Base-by-base conservation (phyloP, 257 asterid genomes). In the Solanum neorickii region DNA sequence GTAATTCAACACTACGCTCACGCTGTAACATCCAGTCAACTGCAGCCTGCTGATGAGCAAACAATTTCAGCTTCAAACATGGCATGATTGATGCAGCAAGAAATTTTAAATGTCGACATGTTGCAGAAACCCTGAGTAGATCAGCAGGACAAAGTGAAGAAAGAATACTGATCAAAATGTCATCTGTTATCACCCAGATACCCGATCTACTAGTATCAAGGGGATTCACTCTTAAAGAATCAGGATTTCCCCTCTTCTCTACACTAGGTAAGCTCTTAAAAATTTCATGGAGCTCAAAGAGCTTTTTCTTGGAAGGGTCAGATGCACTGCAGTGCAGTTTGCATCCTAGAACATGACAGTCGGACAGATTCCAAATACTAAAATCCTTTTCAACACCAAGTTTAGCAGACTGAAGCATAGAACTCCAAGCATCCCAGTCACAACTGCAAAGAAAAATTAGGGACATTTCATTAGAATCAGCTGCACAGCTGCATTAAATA, bases 11-110 rank as follows among this genome's bases (percentile, higher is more conserved):
- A 87, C 92, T 94, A 88, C 90, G 94, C 89, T 97, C 99, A 83
- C 99, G 98, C 87, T 87, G 91, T 87, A 97, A 90, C 99, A 97
- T 97, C 99, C 99, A 97, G 90, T 93, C 94, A 89, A 97, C 95
- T 85, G 99, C 99, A 86, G 98, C 96, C 89, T 94, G 94, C 91
- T 97, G 99, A 90, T 97, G 99, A 69, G 98, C 98, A 89, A 92
- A 97, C 77, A 97, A 97, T 90, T 94, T 94, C 75, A 97, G 97
- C 88, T 95, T 94, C 98, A 95, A 94, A 86, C 99, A 97, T 87
- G 99, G 99, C 98, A 97, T 96, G 87, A 97, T 88, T 47, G 95
- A 91, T 46, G 97, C 93, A 82, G 99, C 94, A 93, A 97, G 91
- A 88, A 82, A 85, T 91, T 93, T 94, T 66, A 97, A 87, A 89